These are phyloP conservation scores for Diaporthe longicolla DNA, from an alignment of 2,329 filamentous ascomycete genomes.

Conservation along the genomic window DNA sequence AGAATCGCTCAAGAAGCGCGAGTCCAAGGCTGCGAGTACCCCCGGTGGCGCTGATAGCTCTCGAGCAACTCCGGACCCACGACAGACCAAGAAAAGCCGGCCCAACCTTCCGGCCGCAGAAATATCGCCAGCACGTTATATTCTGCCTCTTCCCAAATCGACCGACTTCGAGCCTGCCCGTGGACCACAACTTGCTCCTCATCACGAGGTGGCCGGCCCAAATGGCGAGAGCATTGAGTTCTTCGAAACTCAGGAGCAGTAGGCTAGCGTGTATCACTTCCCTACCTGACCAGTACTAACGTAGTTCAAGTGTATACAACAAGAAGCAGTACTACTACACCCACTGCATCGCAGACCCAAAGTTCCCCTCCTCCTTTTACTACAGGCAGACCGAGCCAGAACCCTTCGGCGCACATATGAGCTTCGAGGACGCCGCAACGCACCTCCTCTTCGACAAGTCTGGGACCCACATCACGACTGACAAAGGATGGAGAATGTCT, in stretches of 20 bases:
- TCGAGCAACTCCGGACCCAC: slow-evolving; percentile 71
- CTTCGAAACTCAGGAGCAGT: slow-evolving; percentile 76
- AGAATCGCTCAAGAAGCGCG: slow-evolving; percentile 77
- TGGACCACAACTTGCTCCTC: slow-evolving; percentile 68
- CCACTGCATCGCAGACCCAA: slow-evolving; percentile 90
- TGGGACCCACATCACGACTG: slow-evolving; percentile 85
- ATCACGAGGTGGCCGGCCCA: slow-evolving; percentile 66
- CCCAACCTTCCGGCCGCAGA: slow-evolving; percentile 55
- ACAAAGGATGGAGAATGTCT: slow-evolving; percentile 93
- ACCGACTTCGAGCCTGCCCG: slow-evolving; percentile 73
- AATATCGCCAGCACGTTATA: slow-evolving; percentile 70
- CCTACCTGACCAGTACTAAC: slow-evolving; percentile 27
- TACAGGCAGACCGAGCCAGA: slow-evolving; percentile 90
- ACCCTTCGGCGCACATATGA: slow-evolving; percentile 87
- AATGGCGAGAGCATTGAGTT: slow-evolving; percentile 69
- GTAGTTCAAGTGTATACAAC: slow-evolving; percentile 66
- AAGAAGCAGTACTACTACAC: slow-evolving; percentile 88
- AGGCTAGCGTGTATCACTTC: slow-evolving; percentile 49
- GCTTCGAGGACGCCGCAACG: slow-evolving; percentile 90
- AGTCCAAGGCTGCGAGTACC: slow-evolving; percentile 66
- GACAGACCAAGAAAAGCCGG: slow-evolving; percentile 55
- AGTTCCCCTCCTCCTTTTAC: slow-evolving; percentile 87
- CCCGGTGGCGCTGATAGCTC: slow-evolving; percentile 60
- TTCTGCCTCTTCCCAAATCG: slow-evolving; percentile 73
- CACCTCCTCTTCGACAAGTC: slow-evolving; percentile 86